Conservation (phyloP, 495 filamentous ascomycete species). For the Hapsidospora chrysogenum region DNA sequence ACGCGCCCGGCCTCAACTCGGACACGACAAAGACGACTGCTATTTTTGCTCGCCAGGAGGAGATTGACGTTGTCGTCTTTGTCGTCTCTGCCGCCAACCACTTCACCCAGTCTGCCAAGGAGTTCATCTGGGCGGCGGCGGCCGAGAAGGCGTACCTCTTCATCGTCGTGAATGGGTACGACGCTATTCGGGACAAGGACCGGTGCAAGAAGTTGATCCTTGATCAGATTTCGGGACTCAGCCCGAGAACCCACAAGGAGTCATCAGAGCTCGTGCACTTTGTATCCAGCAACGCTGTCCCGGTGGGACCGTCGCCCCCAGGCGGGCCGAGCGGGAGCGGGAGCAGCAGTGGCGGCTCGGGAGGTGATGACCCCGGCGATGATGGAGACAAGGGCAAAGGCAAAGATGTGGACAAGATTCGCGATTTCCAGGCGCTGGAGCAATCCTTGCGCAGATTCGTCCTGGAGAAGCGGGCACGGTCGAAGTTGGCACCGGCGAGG, state of each 20-base stretch:
- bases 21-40: slow-evolving; percentile 95
- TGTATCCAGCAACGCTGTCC: slow-evolving; percentile 90
- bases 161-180: slow-evolving; percentile 95
- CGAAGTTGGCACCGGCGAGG: slow-evolving; percentile 88
- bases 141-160: slow-evolving; percentile 98
- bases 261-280: slow-evolving; percentile 88
- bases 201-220: slow-evolving; percentile 73
- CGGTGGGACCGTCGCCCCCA: slow-evolving; percentile 39
- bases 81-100: slow-evolving; percentile 96
- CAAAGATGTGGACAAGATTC: slow-evolving; percentile 71
- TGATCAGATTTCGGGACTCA: slow-evolving; percentile 69
- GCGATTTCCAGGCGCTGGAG: slow-evolving; percentile 82
- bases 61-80: slow-evolving; percentile 97
- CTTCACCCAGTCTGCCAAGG: slow-evolving; percentile 88
- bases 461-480: slow-evolving; percentile 84
- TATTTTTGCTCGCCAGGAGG: slow-evolving; percentile 89
- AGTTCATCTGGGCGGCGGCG: slow-evolving; percentile 91
- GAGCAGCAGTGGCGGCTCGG: slow-evolving; percentile 40
- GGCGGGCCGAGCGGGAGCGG: slow-evolving; percentile 36
- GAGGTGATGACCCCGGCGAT: slow-evolving; percentile 34
- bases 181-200: slow-evolving; percentile 82
- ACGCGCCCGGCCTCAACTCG: slow-evolving; percentile 87
- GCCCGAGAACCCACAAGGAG: slow-evolving; percentile 85
- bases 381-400: slow-evolving; percentile 68
- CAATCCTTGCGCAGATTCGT: slow-evolving; percentile 82